A percentile compares a stretch with the other conserved stretches of the same genome.
Conservation (phyloP, 2,329 filamentous ascomycete genomes). For the Aureobasidium sp. region DNA sequence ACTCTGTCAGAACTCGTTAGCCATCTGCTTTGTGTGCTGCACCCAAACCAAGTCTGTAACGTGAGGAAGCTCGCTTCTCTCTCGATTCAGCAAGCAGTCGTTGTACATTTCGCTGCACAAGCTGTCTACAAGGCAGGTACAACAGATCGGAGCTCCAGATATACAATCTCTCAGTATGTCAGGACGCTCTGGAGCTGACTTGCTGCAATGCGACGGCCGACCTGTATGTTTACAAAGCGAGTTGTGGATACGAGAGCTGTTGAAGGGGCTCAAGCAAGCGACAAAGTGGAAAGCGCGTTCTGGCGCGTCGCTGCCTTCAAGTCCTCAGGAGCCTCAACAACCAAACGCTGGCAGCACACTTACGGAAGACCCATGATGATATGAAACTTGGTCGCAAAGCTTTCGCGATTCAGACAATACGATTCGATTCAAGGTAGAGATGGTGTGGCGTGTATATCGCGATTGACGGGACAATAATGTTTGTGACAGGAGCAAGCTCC, state of each 20-base stretch:
- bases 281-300: constrained; percentile 6
- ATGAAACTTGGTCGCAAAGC: neutral
- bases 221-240: neutral
- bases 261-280: neutral
- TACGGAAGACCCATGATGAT: constrained; percentile 24
- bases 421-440: neutral
- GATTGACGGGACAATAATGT: constrained; percentile 4
- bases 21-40: neutral
- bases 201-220: neutral
- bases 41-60: neutral
- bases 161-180: neutral
- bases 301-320: constrained; percentile 9
- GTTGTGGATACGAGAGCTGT: neutral
- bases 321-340: neutral
- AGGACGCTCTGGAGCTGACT: neutral
- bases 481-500: constrained; percentile 10
- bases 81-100: neutral
- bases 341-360: constrained; percentile 4
- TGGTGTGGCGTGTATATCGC: neutral
- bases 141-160: neutral
- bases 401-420: neutral
- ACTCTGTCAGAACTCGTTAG: constrained; percentile 42
- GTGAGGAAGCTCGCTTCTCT: neutral
- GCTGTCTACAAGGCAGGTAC: neutral
- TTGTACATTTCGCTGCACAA: neutral